Evolutionary conservation across 2,329 filamentous ascomycete species (phyloP).

Genomic region (Epichloe scottii): DNA sequence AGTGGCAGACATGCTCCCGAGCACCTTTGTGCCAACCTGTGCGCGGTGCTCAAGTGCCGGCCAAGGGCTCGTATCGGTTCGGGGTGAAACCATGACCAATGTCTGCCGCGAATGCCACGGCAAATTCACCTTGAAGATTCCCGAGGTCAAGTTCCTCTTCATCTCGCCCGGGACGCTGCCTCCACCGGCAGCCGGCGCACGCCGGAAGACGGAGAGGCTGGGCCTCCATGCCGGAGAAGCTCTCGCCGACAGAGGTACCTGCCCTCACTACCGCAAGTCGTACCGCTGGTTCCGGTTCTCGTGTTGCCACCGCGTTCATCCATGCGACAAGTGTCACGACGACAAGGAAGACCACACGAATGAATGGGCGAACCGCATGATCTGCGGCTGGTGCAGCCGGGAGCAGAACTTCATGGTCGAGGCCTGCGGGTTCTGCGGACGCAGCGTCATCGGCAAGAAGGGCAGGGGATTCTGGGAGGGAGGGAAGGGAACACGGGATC

Average conservation of each 20-base stretch:
- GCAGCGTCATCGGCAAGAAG: constrained; percentile 53
- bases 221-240: constrained; percentile 45
- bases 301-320: constrained; percentile 44
- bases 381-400: constrained; percentile 67
- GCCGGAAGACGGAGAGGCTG: constrained; percentile 38
- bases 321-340: constrained; percentile 68
- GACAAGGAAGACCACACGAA: constrained; percentile 55
- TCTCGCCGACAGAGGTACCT: constrained; percentile 40
- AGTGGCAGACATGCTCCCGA: constrained; percentile 64
- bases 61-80: constrained; percentile 57
- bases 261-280: constrained; percentile 44
- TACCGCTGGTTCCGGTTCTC: constrained; percentile 55
- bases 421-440: constrained; percentile 61
- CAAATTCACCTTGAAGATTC: constrained; percentile 68
- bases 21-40: constrained; percentile 69
- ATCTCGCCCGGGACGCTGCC: constrained; percentile 44
- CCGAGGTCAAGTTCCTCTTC: constrained; percentile 64
- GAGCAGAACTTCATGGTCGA: constrained; percentile 72
- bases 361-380: constrained; percentile 76
- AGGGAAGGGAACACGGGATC: constrained; percentile 68
- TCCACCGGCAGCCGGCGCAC: constrained; percentile 27
- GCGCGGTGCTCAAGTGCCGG: constrained; percentile 59
- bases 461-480: constrained; percentile 75
- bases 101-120: constrained; percentile 69
- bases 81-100: constrained; percentile 60